Conservation (phyloP, 805 yeast genomes). For the Soucietia sequanensis region DNA sequence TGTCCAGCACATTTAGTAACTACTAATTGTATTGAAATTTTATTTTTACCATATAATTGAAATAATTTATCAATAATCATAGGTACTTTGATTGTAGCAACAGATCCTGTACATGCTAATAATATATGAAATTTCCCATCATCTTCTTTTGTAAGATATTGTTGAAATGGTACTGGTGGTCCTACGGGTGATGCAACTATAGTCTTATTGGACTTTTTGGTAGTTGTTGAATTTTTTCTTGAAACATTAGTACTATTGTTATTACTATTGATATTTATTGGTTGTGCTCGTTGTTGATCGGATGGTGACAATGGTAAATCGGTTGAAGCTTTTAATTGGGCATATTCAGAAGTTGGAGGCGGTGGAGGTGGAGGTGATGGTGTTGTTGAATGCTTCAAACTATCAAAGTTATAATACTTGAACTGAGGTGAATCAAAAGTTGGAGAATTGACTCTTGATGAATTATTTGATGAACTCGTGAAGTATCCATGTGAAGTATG, state of each 20-base stretch:
- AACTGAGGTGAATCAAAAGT: conserved; percentile 11
- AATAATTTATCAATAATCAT: conserved; percentile 82
- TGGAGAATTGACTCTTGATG: conserved; percentile 20
- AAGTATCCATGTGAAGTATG: conserved; percentile 4
- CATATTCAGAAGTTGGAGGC: conserved; percentile 5
- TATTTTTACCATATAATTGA: conserved; percentile 67
- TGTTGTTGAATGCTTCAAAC: neutral
- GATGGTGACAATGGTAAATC: neutral
- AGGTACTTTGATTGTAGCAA: conserved; percentile 93
- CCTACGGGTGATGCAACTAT: conserved; percentile 56
- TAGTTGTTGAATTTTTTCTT: conserved; percentile 19
- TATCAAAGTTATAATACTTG: conserved; percentile 6
- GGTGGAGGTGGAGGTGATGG: conserved; percentile 11
- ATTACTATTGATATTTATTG: conserved; percentile 14
- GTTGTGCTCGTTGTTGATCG: conserved; percentile 12
- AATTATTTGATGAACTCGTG: conserved; percentile 8
- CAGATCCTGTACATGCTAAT: conserved; percentile 93
- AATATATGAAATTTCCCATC: conserved; percentile 86
- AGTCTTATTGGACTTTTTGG: conserved; percentile 46
- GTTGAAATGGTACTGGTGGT: conserved; percentile 72
- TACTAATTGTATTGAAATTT: conserved; percentile 79
- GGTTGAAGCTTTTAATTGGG: too few relatives aligned
- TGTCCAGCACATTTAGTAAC: conserved; percentile 85
- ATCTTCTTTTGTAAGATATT: conserved; percentile 68
- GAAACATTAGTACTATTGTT: conserved; percentile 9